Evolutionary conservation across 208 protist genomes (phyloP).

Genomic region (Naegleria gruberi): DNA sequence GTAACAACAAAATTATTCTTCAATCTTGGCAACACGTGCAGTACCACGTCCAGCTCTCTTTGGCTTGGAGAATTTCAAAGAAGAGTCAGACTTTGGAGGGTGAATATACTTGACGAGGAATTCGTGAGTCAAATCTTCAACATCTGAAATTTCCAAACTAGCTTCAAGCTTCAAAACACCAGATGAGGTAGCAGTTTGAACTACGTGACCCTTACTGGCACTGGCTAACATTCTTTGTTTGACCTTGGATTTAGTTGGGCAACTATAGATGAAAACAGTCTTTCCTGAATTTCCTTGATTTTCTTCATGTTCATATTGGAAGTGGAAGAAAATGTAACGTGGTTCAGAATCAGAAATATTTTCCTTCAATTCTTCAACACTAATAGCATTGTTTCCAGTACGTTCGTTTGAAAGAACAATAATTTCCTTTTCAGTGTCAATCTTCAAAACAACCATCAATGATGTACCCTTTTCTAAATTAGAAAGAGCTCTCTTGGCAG

Average conservation of each 20-base stretch:
- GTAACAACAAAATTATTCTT: too few species aligned
- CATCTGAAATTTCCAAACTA: conserved; percentile 31
- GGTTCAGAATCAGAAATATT: conserved; percentile 21
- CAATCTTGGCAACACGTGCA: neutral
- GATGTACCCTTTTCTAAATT: neutral
- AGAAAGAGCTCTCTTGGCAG: neutral
- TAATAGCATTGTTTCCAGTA: neutral
- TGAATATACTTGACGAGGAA: conserved; percentile 29
- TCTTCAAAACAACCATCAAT: conserved; percentile 27
- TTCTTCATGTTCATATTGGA: conserved; percentile 31
- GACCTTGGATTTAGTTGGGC: conserved; percentile 38
- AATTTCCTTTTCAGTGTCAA: conserved; percentile 32
- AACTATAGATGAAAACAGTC: conserved; percentile 38
- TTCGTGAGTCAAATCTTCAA: conserved; percentile 19
- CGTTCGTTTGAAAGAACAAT: neutral
- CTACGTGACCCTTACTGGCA: conserved; percentile 29
- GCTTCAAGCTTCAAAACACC: neutral
- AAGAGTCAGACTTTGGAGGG: conserved; percentile 29
- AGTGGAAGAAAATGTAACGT: conserved; percentile 38
- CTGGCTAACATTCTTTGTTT: conserved; percentile 39
- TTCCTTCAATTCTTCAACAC: neutral
- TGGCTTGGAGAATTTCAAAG: conserved; percentile 32
- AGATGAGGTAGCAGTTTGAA: neutral
- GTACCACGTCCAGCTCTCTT: conserved; percentile 32
- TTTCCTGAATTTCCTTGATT: neutral